Evolutionary conservation across 73 alveolate species (phyloP).

Genomic region (Paramecium sonneborni): DNA sequence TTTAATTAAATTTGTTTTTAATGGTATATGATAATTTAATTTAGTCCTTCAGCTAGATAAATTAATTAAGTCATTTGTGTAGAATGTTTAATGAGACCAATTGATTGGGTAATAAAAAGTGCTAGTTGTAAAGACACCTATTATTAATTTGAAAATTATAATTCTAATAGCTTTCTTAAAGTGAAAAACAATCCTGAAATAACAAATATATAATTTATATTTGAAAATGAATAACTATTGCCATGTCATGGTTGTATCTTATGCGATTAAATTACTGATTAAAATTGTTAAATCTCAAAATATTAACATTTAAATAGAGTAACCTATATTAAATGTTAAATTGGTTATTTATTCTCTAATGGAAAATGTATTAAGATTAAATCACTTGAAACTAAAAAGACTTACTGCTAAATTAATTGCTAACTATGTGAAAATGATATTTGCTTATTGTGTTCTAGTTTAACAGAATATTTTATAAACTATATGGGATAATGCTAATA

Average conservation of each 20-base stretch:
- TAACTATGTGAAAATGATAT: not conserved
- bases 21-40: not conserved
- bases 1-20: not conserved
- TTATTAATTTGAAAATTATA: not conserved
- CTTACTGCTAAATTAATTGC: not conserved
- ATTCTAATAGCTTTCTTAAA: not conserved
- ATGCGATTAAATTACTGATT: not conserved
- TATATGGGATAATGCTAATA: not conserved
- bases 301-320: not conserved
- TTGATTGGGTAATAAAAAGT: not conserved
- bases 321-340: not conserved
- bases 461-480: not conserved
- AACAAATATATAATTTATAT: not conserved
- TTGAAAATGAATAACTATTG: not conserved
- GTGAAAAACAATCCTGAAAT: not conserved
- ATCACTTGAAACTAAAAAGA: not conserved
- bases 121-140: not conserved
- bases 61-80: not conserved
- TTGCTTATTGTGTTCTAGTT: not conserved
- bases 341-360: not conserved
- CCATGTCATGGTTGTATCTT: not conserved
- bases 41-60: slow-evolving; percentile 8
- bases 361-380: not conserved
- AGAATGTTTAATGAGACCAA: slow-evolving; percentile 30
- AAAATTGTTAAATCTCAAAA: not conserved